Conservation (phyloP, 306 rosid genomes). For the cucumber (Cucumis sativus) region Cucumber_9930_V3 NC_026658.2:9428001-9428500, state of each 20-base stretch:
- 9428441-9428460: conserved; percentile 6
- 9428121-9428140: conserved; percentile 66
- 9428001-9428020: conserved; percentile 56
- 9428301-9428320: conserved; percentile 57
- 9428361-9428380: conserved; percentile 36
- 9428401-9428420: conserved; percentile 27
- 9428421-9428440: conserved; percentile 17
- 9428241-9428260: conserved; percentile 37
- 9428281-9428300: conserved; percentile 53
- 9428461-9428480: neutral
- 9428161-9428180: conserved; percentile 40
- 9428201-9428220: conserved; percentile 34
- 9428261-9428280: conserved; percentile 42
- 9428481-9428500: conserved; percentile 14
- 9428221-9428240: conserved; percentile 52
- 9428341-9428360: conserved; percentile 42
- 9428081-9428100: conserved; percentile 34
- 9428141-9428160: conserved; percentile 61
- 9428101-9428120: conserved; percentile 42
- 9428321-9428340: conserved; percentile 45
- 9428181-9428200: conserved; percentile 37
- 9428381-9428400: conserved; percentile 26
- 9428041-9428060: conserved; percentile 5
- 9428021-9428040: conserved; percentile 43
- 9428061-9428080: conserved; percentile 36